phyloP scores from a whole-genome alignment of 805 yeast species.

The Ogataea kodamae region DNA sequence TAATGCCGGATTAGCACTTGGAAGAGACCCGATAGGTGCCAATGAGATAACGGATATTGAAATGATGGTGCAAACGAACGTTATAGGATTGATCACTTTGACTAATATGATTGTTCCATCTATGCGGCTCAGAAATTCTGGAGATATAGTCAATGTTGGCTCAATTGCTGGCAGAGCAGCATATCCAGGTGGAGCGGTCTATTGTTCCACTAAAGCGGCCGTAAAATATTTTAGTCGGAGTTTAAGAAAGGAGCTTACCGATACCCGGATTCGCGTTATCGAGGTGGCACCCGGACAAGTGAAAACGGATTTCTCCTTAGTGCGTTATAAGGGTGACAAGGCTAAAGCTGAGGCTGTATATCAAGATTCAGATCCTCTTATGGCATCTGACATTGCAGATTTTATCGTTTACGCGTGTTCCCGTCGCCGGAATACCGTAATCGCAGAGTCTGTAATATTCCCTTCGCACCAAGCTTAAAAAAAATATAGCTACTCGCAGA shows the following conservation, averaged over 20 bases:
- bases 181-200: slow-evolving; percentile 68
- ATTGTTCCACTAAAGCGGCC: slow-evolving; percentile 67
- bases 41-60: slow-evolving; percentile 37
- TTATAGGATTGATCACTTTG: slow-evolving; percentile 42
- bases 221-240: slow-evolving; percentile 49
- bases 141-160: slow-evolving; percentile 63
- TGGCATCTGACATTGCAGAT: slow-evolving; percentile 60
- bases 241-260: slow-evolving; percentile 15
- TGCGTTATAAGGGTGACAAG: slow-evolving; percentile 57
- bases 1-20: slow-evolving; percentile 53
- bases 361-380: slow-evolving; percentile 51
- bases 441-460: slow-evolving; percentile 50
- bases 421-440: slow-evolving; percentile 54
- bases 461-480: slow-evolving; percentile 7
- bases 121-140: slow-evolving; percentile 40
- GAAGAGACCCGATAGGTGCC: slow-evolving; percentile 41
- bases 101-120: slow-evolving; percentile 43
- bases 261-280: slow-evolving; percentile 61
- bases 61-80: slow-evolving; percentile 46
- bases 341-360: slow-evolving; percentile 53
- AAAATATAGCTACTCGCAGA: neutral
- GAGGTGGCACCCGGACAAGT: slow-evolving; percentile 70
- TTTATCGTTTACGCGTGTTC: slow-evolving; percentile 55
- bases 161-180: slow-evolving; percentile 71
- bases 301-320: slow-evolving; percentile 62